Conservation (phyloP, 2,329 filamentous ascomycete species). For the Trichoderma sp. region DNA sequence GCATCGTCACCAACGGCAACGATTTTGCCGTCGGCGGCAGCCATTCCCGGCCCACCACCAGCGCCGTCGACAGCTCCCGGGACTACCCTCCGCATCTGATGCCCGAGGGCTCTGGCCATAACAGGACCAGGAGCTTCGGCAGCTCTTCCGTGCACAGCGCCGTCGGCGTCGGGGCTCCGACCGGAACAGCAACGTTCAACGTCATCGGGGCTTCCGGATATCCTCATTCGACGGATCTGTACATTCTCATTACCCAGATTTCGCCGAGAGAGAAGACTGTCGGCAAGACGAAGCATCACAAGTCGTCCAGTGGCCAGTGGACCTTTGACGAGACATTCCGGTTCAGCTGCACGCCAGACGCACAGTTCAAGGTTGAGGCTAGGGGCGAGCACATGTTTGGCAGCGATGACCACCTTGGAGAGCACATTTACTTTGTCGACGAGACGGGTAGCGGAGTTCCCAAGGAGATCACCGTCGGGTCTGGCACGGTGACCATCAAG, state of each 20-base stretch:
- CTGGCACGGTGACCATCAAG: slow-evolving; percentile 70
- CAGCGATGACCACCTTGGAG: slow-evolving; percentile 80
- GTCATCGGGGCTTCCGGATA: slow-evolving; percentile 79
- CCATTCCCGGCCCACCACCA: slow-evolving; percentile 46
- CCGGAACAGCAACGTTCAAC: slow-evolving; percentile 78
- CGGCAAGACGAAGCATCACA: slow-evolving; percentile 90
- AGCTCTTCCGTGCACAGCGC: slow-evolving; percentile 69
- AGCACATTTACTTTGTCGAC: slow-evolving; percentile 88
- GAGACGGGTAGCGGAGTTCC: slow-evolving; percentile 69
- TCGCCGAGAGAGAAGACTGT: slow-evolving; percentile 74
- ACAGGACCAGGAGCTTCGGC: slow-evolving; percentile 60
- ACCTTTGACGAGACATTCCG: slow-evolving; percentile 80
- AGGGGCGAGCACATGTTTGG: slow-evolving; percentile 85
- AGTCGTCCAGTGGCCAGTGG: slow-evolving; percentile 66
- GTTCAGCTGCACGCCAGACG: slow-evolving; percentile 74
- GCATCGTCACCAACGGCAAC: slow-evolving; percentile 41
- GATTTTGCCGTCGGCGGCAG: slow-evolving; percentile 31
- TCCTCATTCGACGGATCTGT: slow-evolving; percentile 75
- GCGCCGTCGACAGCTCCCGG: slow-evolving; percentile 34
- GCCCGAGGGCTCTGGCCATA: slow-evolving; percentile 42
- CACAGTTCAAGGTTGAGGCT: slow-evolving; percentile 82
- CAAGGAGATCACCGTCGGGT: slow-evolving; percentile 74
- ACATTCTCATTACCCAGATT: slow-evolving; percentile 70
- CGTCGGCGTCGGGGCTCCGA: slow-evolving; percentile 59
- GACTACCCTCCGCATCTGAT: slow-evolving; percentile 11